Percentiles rank a stretch among this genome's conserved stretches.
These are phyloP conservation scores for Apiotrichum gracile DNA, from an alignment of 1,284 basidiomycete genomes.

Conservation along the genomic window DNA sequence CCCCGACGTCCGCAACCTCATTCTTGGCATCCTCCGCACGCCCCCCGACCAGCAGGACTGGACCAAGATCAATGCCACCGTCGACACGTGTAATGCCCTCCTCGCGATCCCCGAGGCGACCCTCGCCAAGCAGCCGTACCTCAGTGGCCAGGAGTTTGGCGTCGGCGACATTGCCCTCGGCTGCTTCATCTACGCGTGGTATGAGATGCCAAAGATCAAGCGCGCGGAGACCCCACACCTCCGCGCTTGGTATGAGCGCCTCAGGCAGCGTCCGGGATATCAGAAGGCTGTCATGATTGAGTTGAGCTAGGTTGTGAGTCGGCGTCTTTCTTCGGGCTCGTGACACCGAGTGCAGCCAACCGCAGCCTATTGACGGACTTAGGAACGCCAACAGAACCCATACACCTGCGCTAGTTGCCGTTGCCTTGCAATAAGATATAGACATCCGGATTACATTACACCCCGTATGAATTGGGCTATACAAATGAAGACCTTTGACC, in stretches of 20 bases:
- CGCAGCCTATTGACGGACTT: neutral
- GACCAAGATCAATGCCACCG: neutral
- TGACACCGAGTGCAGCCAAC: neutral
- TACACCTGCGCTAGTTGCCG: too few relatives aligned
- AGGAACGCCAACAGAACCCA: too few relatives aligned
- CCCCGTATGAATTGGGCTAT: too few relatives aligned
- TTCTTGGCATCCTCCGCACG: constrained; percentile 8
- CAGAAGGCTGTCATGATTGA: constrained; percentile 5
- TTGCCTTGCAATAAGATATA: too few relatives aligned
- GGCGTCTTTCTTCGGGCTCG: neutral
- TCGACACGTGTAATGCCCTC: neutral
- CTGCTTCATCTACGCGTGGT: constrained; percentile 4
- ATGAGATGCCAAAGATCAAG: constrained; percentile 6
- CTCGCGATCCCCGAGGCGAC: constrained; percentile 2
- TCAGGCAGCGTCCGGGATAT: constrained; percentile 7
- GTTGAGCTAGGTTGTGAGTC: neutral
- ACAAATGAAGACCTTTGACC: too few relatives aligned
- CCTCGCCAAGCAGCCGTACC: constrained; percentile 4
- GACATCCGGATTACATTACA: too few relatives aligned
- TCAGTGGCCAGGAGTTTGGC: constrained; percentile 6
- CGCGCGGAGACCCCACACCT: constrained; percentile 1
- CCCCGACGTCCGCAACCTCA: neutral
- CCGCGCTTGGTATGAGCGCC: constrained; percentile 4
- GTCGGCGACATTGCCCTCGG: constrained; percentile 11
- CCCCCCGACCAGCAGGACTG: constrained; percentile 3